Percentiles rank a stretch among this genome's conserved stretches.
Evolutionary conservation across 2,329 filamentous ascomycete species (phyloP).

Genomic region (Arachnopeziza araneosa): DNA sequence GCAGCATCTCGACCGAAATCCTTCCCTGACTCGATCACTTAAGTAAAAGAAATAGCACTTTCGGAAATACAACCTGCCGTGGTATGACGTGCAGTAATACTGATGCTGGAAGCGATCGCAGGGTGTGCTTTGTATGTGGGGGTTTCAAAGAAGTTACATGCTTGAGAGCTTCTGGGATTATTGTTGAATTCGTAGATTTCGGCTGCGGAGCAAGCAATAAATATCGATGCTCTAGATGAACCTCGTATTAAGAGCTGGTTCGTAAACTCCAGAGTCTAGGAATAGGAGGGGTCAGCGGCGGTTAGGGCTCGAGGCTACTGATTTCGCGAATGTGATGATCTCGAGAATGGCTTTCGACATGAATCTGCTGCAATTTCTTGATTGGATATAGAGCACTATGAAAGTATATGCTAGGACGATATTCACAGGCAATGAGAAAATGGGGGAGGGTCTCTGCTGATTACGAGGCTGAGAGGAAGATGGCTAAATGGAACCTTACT

Average conservation of each 20-base stretch:
- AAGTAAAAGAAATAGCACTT: not conserved
- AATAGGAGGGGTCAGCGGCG: no score
- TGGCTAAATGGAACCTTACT: not conserved
- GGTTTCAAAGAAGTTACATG: not conserved
- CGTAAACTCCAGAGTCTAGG: not conserved
- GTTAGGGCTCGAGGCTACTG: no score
- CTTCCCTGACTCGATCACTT: not conserved
- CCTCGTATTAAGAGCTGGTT: not conserved
- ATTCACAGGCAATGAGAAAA: not conserved
- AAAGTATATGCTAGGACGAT: not conserved
- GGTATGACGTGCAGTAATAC: not conserved
- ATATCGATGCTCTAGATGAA: not conserved
- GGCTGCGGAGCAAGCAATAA: not conserved
- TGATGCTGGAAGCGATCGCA: not conserved
- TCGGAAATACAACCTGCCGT: not conserved
- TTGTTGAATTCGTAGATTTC: not conserved
- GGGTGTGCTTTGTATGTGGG: not conserved
- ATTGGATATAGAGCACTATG: no score
- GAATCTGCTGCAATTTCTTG: no score
- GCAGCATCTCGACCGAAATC: not conserved
- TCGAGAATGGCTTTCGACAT: no score
- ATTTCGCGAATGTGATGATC: no score
- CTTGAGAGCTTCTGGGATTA: not conserved
- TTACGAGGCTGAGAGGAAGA: conserved; percentile 5
- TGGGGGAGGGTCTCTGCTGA: not conserved